Conservation (phyloP, 306 rosid species). For the Begonia peltatifolia region DNA sequence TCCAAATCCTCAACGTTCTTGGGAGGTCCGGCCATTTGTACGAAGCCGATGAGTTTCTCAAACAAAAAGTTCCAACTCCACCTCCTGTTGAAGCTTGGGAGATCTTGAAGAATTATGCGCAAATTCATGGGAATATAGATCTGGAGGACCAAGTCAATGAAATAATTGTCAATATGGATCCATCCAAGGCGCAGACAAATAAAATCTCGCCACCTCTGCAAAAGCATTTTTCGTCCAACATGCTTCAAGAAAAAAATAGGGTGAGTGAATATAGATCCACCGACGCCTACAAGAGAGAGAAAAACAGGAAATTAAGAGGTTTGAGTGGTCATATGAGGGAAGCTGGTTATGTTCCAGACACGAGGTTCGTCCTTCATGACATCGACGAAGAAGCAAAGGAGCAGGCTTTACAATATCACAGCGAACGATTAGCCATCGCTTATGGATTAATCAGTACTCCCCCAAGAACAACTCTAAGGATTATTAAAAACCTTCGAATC, state of each 20-base stretch:
- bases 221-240: slow-evolving; percentile 44
- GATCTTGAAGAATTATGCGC: slow-evolving; percentile 31
- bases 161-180: slow-evolving; percentile 29
- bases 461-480: slow-evolving; percentile 83
- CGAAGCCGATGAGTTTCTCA: slow-evolving; percentile 52
- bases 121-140: slow-evolving; percentile 63
- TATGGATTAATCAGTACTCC: slow-evolving; percentile 95
- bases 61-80: slow-evolving; percentile 41
- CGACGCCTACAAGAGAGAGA: slow-evolving; percentile 35
- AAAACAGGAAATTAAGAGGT: slow-evolving; percentile 37
- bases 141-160: slow-evolving; percentile 58
- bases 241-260: slow-evolving; percentile 66
- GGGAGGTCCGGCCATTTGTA: slow-evolving; percentile 58
- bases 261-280: slow-evolving; percentile 34
- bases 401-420: slow-evolving; percentile 85
- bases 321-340: slow-evolving; percentile 74
- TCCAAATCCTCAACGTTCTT: slow-evolving; percentile 35
- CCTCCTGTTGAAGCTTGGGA: slow-evolving; percentile 35
- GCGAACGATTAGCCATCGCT: slow-evolving; percentile 86
- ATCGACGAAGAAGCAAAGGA: slow-evolving; percentile 83
- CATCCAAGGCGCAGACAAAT: slow-evolving; percentile 22
- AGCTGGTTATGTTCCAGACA: slow-evolving; percentile 92
- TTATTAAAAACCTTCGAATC: slow-evolving; percentile 83
- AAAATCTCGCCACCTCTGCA: slow-evolving; percentile 42
- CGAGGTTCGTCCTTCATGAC: slow-evolving; percentile 85